These are phyloP conservation scores for Vigna trinervia DNA, from an alignment of 306 rosid species.

Conservation along the genomic window DNA sequence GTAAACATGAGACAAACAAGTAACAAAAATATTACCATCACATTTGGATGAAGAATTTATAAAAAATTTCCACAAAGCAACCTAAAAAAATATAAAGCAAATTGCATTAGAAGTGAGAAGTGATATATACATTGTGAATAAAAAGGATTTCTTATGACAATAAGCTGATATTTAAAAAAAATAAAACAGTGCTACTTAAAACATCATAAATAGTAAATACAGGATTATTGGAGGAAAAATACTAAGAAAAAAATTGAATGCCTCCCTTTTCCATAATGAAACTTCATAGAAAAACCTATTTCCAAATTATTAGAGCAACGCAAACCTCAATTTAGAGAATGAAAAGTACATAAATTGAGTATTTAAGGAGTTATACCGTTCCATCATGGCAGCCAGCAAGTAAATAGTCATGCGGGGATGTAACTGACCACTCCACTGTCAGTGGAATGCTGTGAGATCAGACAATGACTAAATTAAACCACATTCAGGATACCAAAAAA, in stretches of 20 bases:
- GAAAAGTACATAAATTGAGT: conserved; percentile 25
- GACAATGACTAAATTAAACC: too few species aligned
- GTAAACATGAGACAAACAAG: conserved; percentile 30
- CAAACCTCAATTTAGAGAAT: conserved; percentile 18
- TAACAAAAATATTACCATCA: conserved; percentile 46
- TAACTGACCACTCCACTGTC: too few species aligned
- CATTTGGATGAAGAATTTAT: conserved; percentile 63
- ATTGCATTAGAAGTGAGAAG: conserved; percentile 44
- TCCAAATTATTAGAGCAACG: conserved; percentile 28
- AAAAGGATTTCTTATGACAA: conserved; percentile 21
- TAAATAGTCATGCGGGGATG: conserved; percentile 75
- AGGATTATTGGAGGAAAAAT: conserved; percentile 19
- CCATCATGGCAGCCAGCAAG: conserved; percentile 98
- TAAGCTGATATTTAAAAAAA: conserved; percentile 7
- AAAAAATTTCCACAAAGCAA: conserved; percentile 92
- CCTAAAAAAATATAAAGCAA: conserved; percentile 56
- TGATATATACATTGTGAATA: conserved; percentile 12
- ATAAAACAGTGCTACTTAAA: conserved; percentile 12
- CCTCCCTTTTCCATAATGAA: conserved; percentile 33
- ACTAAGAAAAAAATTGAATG: not conserved
- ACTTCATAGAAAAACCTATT: conserved; percentile 24
- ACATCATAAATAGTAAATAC: conserved; percentile 34
- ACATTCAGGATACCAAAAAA: not conserved
- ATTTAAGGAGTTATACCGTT: conserved; percentile 60
- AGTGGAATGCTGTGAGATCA: too few species aligned